Evolutionary conservation across 306 rosid genomes (phyloP).

Genomic region (Cucurbita argyrosperma): DNA sequence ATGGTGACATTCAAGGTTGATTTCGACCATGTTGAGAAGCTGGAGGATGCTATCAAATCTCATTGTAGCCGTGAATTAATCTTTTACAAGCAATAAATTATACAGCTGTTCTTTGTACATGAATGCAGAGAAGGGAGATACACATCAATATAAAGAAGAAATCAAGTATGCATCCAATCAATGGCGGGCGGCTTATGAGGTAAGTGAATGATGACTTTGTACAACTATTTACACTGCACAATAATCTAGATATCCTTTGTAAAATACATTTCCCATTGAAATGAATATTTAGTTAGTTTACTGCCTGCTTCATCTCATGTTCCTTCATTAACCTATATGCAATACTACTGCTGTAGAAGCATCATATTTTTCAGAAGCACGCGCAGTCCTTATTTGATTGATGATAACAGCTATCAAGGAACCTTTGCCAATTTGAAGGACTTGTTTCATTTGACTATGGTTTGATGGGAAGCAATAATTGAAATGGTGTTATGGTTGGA

Average conservation of each 20-base stretch:
- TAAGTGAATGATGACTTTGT: neutral
- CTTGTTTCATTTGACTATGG: neutral
- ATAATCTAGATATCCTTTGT: neutral
- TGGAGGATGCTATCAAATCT: slow-evolving; percentile 73
- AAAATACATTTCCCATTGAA: neutral
- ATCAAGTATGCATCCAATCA: neutral
- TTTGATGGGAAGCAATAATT: neutral
- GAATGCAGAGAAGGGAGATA: neutral
- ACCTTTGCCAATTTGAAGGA: neutral
- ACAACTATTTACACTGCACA: neutral
- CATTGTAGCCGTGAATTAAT: slow-evolving; percentile 60
- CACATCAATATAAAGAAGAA: neutral
- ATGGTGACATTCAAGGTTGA: slow-evolving; percentile 76
- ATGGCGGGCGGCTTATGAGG: neutral
- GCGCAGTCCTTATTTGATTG: neutral
- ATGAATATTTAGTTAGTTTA: neutral
- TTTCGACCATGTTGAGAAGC: slow-evolving; percentile 59
- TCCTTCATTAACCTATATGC: neutral
- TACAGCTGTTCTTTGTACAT: neutral
- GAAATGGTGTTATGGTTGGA: neutral
- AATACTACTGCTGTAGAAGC: neutral
- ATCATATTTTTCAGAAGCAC: neutral
- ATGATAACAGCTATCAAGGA: neutral
- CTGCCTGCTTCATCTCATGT: neutral
- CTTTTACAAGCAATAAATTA: slow-evolving; percentile 38